Evolutionary conservation across 2,329 filamentous ascomycete genomes (phyloP).

Genomic region (Diaporthe aspalathi): DNA sequence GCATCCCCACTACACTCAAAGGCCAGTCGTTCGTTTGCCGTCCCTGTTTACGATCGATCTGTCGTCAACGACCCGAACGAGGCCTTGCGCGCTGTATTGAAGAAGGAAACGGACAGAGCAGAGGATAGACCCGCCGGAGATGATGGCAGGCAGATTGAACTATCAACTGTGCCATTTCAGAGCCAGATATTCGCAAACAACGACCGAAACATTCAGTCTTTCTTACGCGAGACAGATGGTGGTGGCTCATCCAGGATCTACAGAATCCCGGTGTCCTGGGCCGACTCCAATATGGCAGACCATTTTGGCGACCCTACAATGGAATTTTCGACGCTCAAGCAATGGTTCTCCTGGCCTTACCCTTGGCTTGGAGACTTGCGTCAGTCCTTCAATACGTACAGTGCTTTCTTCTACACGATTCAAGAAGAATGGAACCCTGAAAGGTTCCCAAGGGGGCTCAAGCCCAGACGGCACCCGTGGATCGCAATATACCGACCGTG

Average conservation of each 20-base stretch:
- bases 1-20: neutral
- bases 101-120: constrained; percentile 34
- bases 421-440: constrained; percentile 51
- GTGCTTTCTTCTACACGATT: constrained; percentile 64
- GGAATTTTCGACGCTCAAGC: constrained; percentile 47
- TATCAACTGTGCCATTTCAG: neutral
- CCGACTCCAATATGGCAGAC: constrained; percentile 53
- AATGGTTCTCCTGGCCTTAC: constrained; percentile 50
- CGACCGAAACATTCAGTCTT: constrained; percentile 12
- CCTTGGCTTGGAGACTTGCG: constrained; percentile 41
- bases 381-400: constrained; percentile 51
- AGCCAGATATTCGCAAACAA: constrained; percentile 26
- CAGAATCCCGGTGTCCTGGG: constrained; percentile 55
- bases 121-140: neutral
- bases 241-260: constrained; percentile 49
- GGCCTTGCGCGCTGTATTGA: constrained; percentile 41
- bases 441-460: constrained; percentile 38
- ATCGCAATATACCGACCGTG: constrained; percentile 59
- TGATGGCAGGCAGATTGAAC: neutral
- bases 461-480: constrained; percentile 60
- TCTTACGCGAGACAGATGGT: constrained; percentile 33
- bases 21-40: constrained; percentile 44
- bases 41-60: constrained; percentile 52
- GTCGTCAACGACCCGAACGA: constrained; percentile 54
- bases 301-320: constrained; percentile 46